Conservation (phyloP, 75 land plant species). For the Picea glauca region DNA sequence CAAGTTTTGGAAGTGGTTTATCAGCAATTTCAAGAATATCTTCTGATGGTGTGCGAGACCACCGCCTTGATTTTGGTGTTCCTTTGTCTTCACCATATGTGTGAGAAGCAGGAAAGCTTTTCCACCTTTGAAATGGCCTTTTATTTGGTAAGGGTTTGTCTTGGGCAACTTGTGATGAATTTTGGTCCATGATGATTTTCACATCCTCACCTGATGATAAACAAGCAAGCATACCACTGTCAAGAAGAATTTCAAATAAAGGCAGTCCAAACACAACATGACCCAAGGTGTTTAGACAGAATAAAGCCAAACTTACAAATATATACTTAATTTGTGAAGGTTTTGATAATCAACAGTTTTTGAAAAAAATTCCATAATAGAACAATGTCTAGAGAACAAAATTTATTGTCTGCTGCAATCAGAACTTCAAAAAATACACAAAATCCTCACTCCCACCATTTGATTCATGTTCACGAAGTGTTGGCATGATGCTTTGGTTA, state of each 20-base stretch:
- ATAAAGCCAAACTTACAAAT: too few species aligned
- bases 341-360: too few species aligned
- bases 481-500: not conserved
- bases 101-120: constrained; percentile 38
- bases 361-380: too few species aligned
- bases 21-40: constrained; percentile 65
- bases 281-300: not conserved
- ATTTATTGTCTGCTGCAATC: not conserved
- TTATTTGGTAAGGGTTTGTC: constrained; percentile 23
- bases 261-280: not conserved
- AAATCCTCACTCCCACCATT: not conserved
- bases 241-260: not conserved
- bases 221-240: not conserved
- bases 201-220: constrained; percentile 24
- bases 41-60: constrained; percentile 38
- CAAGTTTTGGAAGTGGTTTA: constrained; percentile 37
- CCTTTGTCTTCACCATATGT: constrained; percentile 14
- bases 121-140: constrained; percentile 30
- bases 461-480: not conserved
- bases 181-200: constrained; percentile 38
- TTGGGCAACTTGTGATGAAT: constrained; percentile 9
- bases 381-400: not conserved
- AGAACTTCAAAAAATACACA: not conserved
- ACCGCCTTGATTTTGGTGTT: constrained; percentile 42
- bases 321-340: too few species aligned